A percentile compares a stretch with the other conserved stretches of the same genome.
Conservation (phyloP, 78 protist genomes). For the Dictyostelium purpureum region DNA sequence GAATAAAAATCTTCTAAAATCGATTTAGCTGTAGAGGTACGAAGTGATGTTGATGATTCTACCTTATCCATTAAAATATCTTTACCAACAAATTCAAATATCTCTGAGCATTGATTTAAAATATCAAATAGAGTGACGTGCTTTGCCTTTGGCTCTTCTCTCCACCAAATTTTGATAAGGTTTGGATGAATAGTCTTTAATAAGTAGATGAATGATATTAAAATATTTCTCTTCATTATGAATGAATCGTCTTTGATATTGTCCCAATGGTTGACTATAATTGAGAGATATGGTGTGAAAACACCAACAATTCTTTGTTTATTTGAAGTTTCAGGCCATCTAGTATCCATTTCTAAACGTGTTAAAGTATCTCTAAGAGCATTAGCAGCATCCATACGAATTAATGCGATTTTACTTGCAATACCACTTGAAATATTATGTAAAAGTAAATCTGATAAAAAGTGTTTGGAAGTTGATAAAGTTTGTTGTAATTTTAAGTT, state of each 20-base stretch:
- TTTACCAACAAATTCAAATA: constrained; percentile 69
- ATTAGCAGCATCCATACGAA: constrained; percentile 74
- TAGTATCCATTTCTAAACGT: constrained; percentile 60
- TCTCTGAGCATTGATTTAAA: constrained; percentile 26
- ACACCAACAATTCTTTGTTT: constrained; percentile 79
- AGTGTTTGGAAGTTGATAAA: constrained; percentile 9
- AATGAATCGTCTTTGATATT: constrained; percentile 51
- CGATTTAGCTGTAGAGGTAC: constrained; percentile 71
- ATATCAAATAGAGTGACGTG: constrained; percentile 26
- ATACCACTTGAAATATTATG: constrained; percentile 21
- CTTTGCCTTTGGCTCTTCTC: constrained; percentile 55
- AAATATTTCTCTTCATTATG: constrained; percentile 49
- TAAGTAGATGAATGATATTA: constrained; percentile 36
- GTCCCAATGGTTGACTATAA: constrained; percentile 44
- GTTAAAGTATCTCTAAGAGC: constrained; percentile 49
- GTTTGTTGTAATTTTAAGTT: neutral
- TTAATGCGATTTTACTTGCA: constrained; percentile 1
- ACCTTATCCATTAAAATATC: constrained; percentile 52
- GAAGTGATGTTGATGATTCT: constrained; percentile 22
- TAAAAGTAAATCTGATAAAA: constrained; percentile 40
- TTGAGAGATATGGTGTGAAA: constrained; percentile 21
- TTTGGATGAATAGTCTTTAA: constrained; percentile 42
- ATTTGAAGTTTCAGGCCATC: constrained; percentile 41
- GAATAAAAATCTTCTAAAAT: constrained; percentile 62
- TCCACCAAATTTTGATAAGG: constrained; percentile 57